These are phyloP conservation scores for Cercospora sesami DNA, from an alignment of 2,329 filamentous ascomycete genomes.

Conservation along the genomic window DNA sequence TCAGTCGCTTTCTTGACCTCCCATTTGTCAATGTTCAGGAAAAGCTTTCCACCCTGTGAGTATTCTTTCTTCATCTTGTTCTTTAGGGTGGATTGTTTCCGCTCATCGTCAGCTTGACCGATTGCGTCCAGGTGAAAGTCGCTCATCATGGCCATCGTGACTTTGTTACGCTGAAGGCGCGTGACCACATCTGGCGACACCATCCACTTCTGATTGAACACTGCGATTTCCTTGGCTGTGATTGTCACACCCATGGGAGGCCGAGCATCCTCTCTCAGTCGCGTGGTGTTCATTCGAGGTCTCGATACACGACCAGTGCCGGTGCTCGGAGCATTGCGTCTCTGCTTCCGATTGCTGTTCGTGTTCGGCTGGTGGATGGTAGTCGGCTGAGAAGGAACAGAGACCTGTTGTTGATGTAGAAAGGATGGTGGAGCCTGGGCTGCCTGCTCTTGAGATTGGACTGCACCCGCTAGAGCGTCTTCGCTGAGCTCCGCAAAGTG, in stretches of 20 bases:
- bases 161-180: not conserved
- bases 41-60: not conserved
- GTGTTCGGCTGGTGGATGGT: no score
- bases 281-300: not conserved
- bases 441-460: no score
- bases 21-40: not conserved
- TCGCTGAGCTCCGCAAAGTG: no score
- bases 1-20: not conserved
- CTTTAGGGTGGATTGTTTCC: not conserved
- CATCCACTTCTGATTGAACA: not conserved
- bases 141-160: not conserved
- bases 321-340: not conserved
- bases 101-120: not conserved
- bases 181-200: not conserved
- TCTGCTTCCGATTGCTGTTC: not conserved
- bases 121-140: not conserved
- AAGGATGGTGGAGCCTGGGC: no score
- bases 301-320: not conserved
- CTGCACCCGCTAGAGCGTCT: no score
- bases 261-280: not conserved
- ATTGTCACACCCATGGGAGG: not conserved
- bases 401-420: no score
- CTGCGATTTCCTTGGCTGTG: not conserved
- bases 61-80: not conserved
- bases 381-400: no score